Evolutionary conservation across 2,329 filamentous ascomycete species (phyloP).

Genomic region (Pleoardoris graminearum): DNA sequence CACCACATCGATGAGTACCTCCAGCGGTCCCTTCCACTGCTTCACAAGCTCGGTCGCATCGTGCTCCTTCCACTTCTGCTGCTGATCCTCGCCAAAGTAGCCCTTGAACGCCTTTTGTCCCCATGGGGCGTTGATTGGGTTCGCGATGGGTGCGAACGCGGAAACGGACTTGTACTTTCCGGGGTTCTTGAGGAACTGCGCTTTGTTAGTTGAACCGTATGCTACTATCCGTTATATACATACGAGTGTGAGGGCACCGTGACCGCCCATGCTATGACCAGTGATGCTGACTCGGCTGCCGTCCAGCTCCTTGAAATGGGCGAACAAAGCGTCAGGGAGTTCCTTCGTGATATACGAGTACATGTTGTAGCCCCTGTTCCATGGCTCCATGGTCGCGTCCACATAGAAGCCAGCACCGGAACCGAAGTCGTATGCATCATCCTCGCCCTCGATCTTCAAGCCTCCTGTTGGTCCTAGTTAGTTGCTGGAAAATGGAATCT

Average conservation of each 20-base stretch:
- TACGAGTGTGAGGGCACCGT: slow-evolving; percentile 85
- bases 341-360: slow-evolving; percentile 89
- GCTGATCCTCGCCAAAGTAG: slow-evolving; percentile 77
- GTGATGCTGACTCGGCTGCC: slow-evolving; percentile 74
- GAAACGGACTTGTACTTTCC: slow-evolving; percentile 86
- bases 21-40: slow-evolving; percentile 71
- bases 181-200: slow-evolving; percentile 82
- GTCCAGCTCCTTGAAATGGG: slow-evolving; percentile 73
- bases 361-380: slow-evolving; percentile 83
- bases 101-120: slow-evolving; percentile 92
- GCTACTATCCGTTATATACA: slow-evolving; percentile 1
- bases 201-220: slow-evolving; percentile 9
- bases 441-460: slow-evolving; percentile 77
- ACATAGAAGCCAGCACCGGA: slow-evolving; percentile 93
- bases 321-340: slow-evolving; percentile 77
- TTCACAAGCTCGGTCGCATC: slow-evolving; percentile 90
- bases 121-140: slow-evolving; percentile 86
- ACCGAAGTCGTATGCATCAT: slow-evolving; percentile 90
- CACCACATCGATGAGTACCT: slow-evolving; percentile 85
- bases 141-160: slow-evolving; percentile 87
- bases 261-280: slow-evolving; percentile 96
- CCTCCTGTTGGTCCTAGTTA: slow-evolving; percentile 58
- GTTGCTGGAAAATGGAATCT: slow-evolving; percentile 19
- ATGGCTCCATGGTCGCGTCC: slow-evolving; percentile 78
- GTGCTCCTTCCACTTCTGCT: slow-evolving; percentile 80